phyloP scores from a whole-genome alignment of 495 filamentous ascomycete genomes.

The Aeminium ludgeri region DNA sequence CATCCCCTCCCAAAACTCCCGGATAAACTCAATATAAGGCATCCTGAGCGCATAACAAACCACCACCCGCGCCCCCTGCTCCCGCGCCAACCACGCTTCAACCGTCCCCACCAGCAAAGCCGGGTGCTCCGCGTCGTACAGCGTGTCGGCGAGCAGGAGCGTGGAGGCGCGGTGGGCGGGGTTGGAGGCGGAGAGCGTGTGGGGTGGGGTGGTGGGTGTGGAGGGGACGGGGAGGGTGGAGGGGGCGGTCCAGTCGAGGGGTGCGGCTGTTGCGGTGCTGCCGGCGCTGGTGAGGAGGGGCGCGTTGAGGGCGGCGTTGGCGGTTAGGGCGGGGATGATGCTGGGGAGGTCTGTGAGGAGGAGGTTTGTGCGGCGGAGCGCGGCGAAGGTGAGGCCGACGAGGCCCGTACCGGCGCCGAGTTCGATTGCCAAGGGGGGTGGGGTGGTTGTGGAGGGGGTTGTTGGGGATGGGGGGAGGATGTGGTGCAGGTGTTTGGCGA shows the following conservation, averaged over 20 bases:
- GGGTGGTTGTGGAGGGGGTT: background rate
- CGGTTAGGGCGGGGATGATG: constrained; percentile 6
- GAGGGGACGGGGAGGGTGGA: background rate
- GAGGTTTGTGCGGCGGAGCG: constrained; percentile 3
- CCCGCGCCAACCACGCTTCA: constrained; percentile 3
- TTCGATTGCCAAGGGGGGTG: constrained; percentile 5
- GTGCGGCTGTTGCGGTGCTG: constrained; percentile 5
- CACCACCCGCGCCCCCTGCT: constrained; percentile 3
- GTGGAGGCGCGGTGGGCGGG: constrained; percentile 1
- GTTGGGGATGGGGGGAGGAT: background rate
- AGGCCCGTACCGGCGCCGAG: constrained; percentile 16
- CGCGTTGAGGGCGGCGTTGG: constrained; percentile 12
- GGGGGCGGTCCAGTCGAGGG: constrained; percentile 13
- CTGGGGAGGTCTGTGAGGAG: constrained; percentile 11
- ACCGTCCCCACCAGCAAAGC: constrained; percentile 9
- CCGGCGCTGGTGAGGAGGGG: background rate
- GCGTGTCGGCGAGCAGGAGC: constrained; percentile 13
- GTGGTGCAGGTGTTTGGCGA: constrained; percentile 8
- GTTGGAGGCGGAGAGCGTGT: background rate
- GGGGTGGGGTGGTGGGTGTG: too few relatives aligned
- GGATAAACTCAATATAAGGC: too few relatives aligned
- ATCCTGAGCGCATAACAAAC: constrained; percentile 16
- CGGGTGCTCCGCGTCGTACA: constrained; percentile 16
- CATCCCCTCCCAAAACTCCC: too few relatives aligned
- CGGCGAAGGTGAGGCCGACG: constrained; percentile 11